Base-by-base conservation (phyloP, 305 asterid genomes). In the Ilex paraguariensis region DNA sequence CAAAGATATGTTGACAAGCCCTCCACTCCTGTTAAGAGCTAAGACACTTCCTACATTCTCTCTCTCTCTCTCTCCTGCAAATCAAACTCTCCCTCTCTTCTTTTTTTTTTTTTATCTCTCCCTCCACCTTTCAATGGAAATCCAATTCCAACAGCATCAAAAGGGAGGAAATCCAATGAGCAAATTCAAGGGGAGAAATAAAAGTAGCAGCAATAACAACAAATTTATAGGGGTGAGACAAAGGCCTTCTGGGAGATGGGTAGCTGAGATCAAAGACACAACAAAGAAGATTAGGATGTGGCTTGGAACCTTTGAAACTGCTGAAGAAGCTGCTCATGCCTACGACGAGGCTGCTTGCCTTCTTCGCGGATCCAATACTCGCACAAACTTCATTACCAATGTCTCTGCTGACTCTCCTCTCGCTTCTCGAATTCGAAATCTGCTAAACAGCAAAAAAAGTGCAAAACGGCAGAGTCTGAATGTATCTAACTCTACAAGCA, bases 381-480 rank as follows among this genome's bases (percentile, higher is more conserved):
- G 62, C 17, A 65, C 82, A 2, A 85, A 85, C 61, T 83, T 85
- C 33, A 71, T 77, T 16, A 76, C 83, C 64, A 58, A 51, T 5
- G 75, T 80, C 15, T 77, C 91, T 64, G 49, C 75, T 8, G 80
- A 85, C 70, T 85, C 94, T 14, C 82, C 87, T 2, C 83, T 88
- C 31, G 94, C 91, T 11, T 83, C 84, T 13, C 68, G 91, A 13
- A 78, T 88, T 59, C 69, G 44, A 13, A 80, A 60, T 13, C 83
- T 88, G 15, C 82, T 85, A 77, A 70, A 77, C 70, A 75, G 45
- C 68, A 77, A 79, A 66, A 81, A 62, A 54, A 58, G 14, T 17
- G 13, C 65, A 0, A 68, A 75, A 66, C 62, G 21, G 9, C 68
- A 44, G 10, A 59, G 66, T 59, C 64, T 69, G 31, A 28, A 73